Percentiles rank a stretch among this genome's conserved stretches.
Evolutionary conservation across 371 early-diverging fungal genomes (phyloP).

Genomic region (Mortierella sp.): DNA sequence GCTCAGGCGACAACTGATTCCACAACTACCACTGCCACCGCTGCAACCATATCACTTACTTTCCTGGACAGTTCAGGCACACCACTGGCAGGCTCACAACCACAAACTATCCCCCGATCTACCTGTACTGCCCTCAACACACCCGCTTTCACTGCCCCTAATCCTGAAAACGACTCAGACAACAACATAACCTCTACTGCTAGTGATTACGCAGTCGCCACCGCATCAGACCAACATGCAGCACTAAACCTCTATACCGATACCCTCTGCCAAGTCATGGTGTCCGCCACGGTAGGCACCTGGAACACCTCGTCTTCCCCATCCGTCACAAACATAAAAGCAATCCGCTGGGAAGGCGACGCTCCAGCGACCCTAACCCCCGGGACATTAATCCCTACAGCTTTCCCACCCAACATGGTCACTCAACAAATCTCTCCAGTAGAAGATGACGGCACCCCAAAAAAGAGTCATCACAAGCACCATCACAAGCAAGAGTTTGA

Average conservation of each 20-base stretch:
- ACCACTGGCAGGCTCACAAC: background rate
- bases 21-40: background rate
- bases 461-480: background rate
- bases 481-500: background rate
- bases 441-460: background rate
- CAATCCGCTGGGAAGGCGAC: slow-evolving; percentile 35
- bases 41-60: background rate
- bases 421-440: background rate
- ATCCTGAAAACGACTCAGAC: slow-evolving; percentile 13
- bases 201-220: slow-evolving; percentile 4
- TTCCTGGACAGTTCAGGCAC: slow-evolving; percentile 10
- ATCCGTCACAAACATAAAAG: background rate
- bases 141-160: background rate
- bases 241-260: slow-evolving; percentile 37
- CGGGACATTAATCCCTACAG: slow-evolving; percentile 10
- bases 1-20: background rate
- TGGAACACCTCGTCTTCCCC: slow-evolving; percentile 15
- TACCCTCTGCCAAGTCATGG: slow-evolving; percentile 11
- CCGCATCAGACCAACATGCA: slow-evolving; percentile 23
- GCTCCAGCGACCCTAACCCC: slow-evolving; percentile 8
- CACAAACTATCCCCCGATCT: background rate
- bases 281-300: slow-evolving; percentile 19
- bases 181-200: background rate
- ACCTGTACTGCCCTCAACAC: slow-evolving; percentile 8
- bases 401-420: slow-evolving; percentile 13